Base-by-base conservation (phyloP, 768 basidiomycete genomes). In the Psilocybe sp. region DNA sequence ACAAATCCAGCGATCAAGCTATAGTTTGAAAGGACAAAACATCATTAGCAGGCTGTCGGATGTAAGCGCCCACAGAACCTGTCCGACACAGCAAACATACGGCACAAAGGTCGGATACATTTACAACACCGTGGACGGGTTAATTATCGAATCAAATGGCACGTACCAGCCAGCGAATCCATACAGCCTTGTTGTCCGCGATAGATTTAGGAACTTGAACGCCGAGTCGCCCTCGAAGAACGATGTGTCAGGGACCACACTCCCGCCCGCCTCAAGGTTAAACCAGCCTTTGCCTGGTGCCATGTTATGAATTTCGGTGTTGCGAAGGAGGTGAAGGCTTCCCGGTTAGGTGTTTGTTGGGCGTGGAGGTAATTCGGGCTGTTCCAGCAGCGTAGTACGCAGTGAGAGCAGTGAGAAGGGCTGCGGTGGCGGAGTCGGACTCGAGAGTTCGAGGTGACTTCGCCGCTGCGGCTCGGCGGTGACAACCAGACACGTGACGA, bases 151-250 rank as follows among this genome's bases (percentile, higher is more conserved):
- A 4, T 28, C 23, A 7, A 28, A 28, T 9, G 15, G 31, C n/a
- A 65, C 85, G 66, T 63, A 87, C 93, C 93, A 95, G 43, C 77
- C 87, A 46, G 77, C 67, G 62, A 97, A 96, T 10, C 94, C 93
- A 68, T 93, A 94, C 53, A 97, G 68, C 44, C 93, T 70, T 58
- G 92, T 86, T 14, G 79, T 90, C 56, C 85, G 77, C 34, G 92
- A 87, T 47, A 96, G 73, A 2, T 84, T 84, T 10, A 97, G 75
- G 51, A 82, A 84, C 50, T 77, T 79, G 77, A 92, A 96, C 6
- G 93, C 92, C 11, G 92, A 87, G 60, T 93, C 89, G 20, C 91
- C 87, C 69, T 95, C 90, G 53, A 92, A 92, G 70, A 88, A 87
- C 54, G 87, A 84, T 35, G 80, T 85, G 60, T 92, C 89, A 5